Percentiles rank a stretch among this genome's conserved stretches.
Evolutionary conservation across 106 monocot genomes (phyloP).

Genomic region (Acanthochlamys bracteata): DNA sequence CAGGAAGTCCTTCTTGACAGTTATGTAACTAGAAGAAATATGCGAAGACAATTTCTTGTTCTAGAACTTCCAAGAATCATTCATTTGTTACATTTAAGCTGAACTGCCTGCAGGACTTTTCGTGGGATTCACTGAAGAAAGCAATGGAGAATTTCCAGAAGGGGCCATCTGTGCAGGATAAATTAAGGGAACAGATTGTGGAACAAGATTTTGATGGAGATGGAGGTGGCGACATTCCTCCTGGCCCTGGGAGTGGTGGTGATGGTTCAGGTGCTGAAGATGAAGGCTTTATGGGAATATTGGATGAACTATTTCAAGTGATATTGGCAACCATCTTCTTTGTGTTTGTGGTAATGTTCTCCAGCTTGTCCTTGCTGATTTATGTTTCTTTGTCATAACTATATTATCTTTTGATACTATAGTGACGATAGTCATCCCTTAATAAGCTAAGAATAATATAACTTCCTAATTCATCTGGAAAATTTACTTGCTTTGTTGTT

Average conservation of each 20-base stretch:
- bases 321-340: slow-evolving; percentile 47
- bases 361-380: too few species aligned
- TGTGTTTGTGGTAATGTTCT: slow-evolving; percentile 43
- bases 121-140: slow-evolving; percentile 24
- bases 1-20: too few species aligned
- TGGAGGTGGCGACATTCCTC: slow-evolving; percentile 29
- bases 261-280: slow-evolving; percentile 31
- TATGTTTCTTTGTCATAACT: neutral
- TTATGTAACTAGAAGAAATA: too few species aligned
- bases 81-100: neutral
- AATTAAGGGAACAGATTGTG: slow-evolving; percentile 20
- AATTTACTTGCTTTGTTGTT: too few species aligned
- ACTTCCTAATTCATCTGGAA: too few species aligned
- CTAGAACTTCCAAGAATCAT: neutral
- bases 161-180: slow-evolving; percentile 12
- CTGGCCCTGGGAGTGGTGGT: slow-evolving; percentile 15
- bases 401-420: too few species aligned
- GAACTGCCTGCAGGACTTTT: slow-evolving; percentile 10
- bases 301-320: slow-evolving; percentile 52
- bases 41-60: neutral
- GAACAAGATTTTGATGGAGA: slow-evolving; percentile 13
- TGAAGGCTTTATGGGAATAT: slow-evolving; percentile 28
- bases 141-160: slow-evolving; percentile 13
- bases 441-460: too few species aligned
- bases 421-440: too few species aligned